Evolutionary conservation across 345 rosid species (phyloP).

Genomic region (Erucastrum elatum): DNA sequence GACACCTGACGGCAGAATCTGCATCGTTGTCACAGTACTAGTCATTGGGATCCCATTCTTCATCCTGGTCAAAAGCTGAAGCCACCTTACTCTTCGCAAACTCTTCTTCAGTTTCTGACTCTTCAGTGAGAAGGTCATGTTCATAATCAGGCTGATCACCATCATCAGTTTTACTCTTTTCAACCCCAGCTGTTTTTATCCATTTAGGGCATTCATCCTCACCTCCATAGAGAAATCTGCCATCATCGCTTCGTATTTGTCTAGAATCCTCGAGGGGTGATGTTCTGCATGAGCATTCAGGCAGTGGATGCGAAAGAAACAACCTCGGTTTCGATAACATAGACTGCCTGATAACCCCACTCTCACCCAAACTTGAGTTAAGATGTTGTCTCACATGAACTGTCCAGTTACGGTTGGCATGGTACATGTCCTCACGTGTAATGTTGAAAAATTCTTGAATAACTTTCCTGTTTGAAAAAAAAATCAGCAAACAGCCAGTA

Average conservation of each 20-base stretch:
- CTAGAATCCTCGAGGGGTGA: constrained; percentile 43
- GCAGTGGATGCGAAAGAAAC: constrained; percentile 88
- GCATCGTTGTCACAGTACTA: constrained; percentile 39
- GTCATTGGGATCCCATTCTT: constrained; percentile 97
- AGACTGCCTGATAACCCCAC: constrained; percentile 74
- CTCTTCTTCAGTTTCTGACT: constrained; percentile 56
- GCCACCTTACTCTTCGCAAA: constrained; percentile 46
- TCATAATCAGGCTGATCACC: constrained; percentile 60
- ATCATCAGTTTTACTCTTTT: constrained; percentile 46
- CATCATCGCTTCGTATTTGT: constrained; percentile 43
- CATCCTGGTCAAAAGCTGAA: constrained; percentile 66
- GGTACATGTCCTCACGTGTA: constrained; percentile 69
- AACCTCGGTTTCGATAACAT: constrained; percentile 60
- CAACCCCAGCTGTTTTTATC: constrained; percentile 60
- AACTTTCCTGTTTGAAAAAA: constrained; percentile 58
- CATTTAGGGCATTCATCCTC: constrained; percentile 92
- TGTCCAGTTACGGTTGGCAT: constrained; percentile 80
- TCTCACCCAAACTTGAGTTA: constrained; percentile 74
- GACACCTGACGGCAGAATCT: background rate
- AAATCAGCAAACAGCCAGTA: constrained; percentile 9
- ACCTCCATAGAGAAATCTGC: constrained; percentile 63
- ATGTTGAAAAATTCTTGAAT: constrained; percentile 56
- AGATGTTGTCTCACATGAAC: constrained; percentile 71
- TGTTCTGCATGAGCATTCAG: constrained; percentile 93
- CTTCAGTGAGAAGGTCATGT: constrained; percentile 45